Evolutionary conservation across 306 rosid species (phyloP), one percentile per base, ranked within the genome.

Genomic region (Cicer pinnatifidum): DNA sequence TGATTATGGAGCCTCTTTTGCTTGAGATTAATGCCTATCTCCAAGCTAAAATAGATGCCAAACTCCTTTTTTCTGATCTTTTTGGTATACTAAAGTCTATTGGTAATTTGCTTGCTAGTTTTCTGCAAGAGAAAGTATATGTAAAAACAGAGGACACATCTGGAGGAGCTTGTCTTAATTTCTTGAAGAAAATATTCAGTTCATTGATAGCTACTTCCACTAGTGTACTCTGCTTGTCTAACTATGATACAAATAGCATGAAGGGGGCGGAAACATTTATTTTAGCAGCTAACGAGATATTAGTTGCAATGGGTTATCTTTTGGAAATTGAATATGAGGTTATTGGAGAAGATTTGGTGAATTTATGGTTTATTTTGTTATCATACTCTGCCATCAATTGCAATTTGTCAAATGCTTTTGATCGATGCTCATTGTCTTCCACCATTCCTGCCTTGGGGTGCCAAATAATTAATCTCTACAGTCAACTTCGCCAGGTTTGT

Each of bases 401-500:
- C 69, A 80, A 87, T 77, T 75, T 48, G 61, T 68, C 40, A 72
- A 78, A 80, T 78, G 73, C 20, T 66, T 67, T 77, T 9, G 84
- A 75, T 70, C 82, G 51, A 53, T 56, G 77, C 75, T 83, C 86
- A 54, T 75, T 88, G 71, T 59, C 83, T 67, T 80, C 83, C 35
- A 83, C 73, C 69, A 71, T 89, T 69, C 73, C 78, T 50, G 81
- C 83, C 23, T 81, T 86, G 81, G 96, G 92, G 44, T 86, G 94
- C 76, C 94, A 86, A 75, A 80, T 88, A 78, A 62, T 91, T 78
- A 69, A 70, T 72, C 88, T 93, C 75, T 91, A 89, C 61, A 57
- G 97, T 80, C 92, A 93, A 85, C 91, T 91, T 77, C 94, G 98
- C 54, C 97, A 91, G 98, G 98, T 93, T 83, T 9, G 90, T 85